Base-by-base conservation (phyloP, 2,329 filamentous ascomycete genomes). In the Tolypocladium sp. region DNA sequence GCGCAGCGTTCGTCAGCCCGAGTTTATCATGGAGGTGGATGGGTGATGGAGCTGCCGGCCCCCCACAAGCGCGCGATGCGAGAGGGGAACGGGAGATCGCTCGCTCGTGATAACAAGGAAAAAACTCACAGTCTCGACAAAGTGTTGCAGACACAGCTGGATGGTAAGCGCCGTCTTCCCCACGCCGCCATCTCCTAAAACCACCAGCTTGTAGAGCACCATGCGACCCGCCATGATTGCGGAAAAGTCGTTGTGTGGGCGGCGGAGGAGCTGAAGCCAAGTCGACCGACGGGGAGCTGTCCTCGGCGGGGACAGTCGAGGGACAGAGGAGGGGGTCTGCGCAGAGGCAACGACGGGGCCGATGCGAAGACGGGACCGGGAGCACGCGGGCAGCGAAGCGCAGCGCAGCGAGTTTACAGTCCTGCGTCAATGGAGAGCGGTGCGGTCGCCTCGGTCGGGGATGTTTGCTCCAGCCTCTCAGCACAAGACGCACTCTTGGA, bases 71-170 rank as follows among this genome's bases (percentile, higher is more conserved):
- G 49, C 20, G 30, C 49, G 49, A 35, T 35, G 30, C 49, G 49
- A 35, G 49, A 37, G 49, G 42, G 49, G 30, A 20, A 22, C n/a
- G 30, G 49, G 49, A 37, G 30, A 15, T 17, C 5, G 38, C 5
- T 40, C 38, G 30, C 6, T 22, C 20, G 49, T 10, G 17, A 8
- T 37, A 25, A 6, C 20, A 15, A n/a, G 38, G 30, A 15, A 10
- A 49, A 49, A 44, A 79, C 84, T 76, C 77, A 87, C 84, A 63
- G 92, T 97, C 79, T 97, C 93, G 69, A 97, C 92, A 74, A 99
- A 99, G 77, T 99, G 94, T 76, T 97, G 95, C 71, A 97, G 79
- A 75, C 94, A 97, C 69, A 99, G 82, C 86, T 99, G 92, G 72
- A 96, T 96, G 60, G 92, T 96, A 72, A 96, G 80, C 69, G 92